Conservation (phyloP, 805 yeast species). For the Tetrapisispora phaffii region DNA sequence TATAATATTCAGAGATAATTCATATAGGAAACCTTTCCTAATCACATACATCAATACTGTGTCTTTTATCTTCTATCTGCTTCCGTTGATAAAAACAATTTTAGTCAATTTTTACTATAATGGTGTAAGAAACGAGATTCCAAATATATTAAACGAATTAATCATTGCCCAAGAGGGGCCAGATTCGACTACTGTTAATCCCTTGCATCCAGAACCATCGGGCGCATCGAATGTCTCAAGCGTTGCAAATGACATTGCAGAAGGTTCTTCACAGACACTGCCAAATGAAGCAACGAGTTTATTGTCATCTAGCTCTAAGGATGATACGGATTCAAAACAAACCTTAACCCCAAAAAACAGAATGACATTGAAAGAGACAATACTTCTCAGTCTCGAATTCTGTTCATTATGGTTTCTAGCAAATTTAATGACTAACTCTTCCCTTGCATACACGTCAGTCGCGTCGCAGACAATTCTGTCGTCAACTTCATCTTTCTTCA, state of each 20-base stretch:
- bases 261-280: background rate
- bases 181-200: background rate
- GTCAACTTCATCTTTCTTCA: conserved; percentile 88
- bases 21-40: conserved; percentile 80
- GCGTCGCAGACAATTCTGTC: conserved; percentile 90
- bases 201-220: background rate
- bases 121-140: conserved; percentile 24
- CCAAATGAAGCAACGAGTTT: background rate
- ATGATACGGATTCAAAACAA: background rate
- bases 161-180: conserved; percentile 26
- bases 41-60: conserved; percentile 89
- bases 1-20: conserved; percentile 55
- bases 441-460: conserved; percentile 80
- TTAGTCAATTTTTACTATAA: conserved; percentile 20
- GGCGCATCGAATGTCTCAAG: background rate
- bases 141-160: conserved; percentile 21
- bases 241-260: background rate
- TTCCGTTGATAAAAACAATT: conserved; percentile 38
- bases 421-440: conserved; percentile 79
- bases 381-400: conserved; percentile 67
- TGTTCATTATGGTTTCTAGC: conserved; percentile 85
- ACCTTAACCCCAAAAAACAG: conserved; percentile 2
- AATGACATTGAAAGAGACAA: conserved; percentile 48
- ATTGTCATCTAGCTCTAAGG: background rate
- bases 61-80: conserved; percentile 66